Evolutionary conservation across 2,329 filamentous ascomycete species (phyloP), one percentile per base, ranked within the genome.

Genomic region (Dryadomyces sulphureus): DNA sequence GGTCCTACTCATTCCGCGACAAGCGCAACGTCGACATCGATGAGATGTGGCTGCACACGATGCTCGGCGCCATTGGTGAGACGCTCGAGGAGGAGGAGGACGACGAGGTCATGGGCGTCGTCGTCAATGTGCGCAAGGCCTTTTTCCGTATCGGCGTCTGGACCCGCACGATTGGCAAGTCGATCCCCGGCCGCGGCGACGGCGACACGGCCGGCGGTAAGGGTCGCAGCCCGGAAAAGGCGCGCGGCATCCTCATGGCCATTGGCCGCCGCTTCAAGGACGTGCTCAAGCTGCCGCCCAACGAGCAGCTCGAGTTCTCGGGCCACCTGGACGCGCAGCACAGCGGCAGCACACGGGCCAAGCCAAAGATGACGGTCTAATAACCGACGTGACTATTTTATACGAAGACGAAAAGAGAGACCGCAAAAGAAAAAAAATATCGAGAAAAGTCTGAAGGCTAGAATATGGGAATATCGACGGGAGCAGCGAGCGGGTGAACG

Each of bases 61-160:
- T 98, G 81, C 82, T 98, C 56, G 80, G 84, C 27, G 92, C 89
- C 47, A 96, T 98, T 55, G 92, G 92, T 59, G 93, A 98, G 75
- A 96, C 90, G 22, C 83, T 98, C 46, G 92, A 98, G 70, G 81
- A 85, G 36, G 89, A 95, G 60, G 81, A 82, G 30, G 92, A 96
- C 60, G 89, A 89, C 56, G 93, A 98, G 66, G 84, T 98, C 63
- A 96, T 96, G 92, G 92, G 92, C 53, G 93, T 98, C 30, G 92
- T 98, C 22, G 89, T 96, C 70, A 98, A 98, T 66, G 90, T 98
- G 49, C 84, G 92, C 65, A 95, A 94, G 72, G 89, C 84, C 44
- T 96, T 98, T 71, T 98, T 88, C 76, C 85, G 92, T 70, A 84
- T 98, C 55, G 89, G 90, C 61, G 79, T 96, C 56, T 98, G 93